Evolutionary conservation across 257 asterid species (phyloP), one percentile per base, ranked within the genome.

Genomic region (Lavandula angustifolia): DNA sequence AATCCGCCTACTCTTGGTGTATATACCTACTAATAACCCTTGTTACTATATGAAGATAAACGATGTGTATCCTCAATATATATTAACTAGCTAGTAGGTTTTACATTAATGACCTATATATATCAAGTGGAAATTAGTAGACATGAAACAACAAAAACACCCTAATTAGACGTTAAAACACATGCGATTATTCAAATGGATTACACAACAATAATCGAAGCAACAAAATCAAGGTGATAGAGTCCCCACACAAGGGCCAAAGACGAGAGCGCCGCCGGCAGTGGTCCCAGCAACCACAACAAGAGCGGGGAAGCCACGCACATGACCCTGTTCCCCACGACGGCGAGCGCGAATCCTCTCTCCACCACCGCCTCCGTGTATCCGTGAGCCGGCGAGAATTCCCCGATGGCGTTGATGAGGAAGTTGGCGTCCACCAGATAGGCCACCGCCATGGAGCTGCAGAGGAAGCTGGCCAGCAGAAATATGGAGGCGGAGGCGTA

Each of bases 231-330:
- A 9, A 86, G 92, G 8, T 40, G 75, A 40, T 76, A 74, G 2
- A 91, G 81, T 0, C 69, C 89, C 90, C 86, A 86, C 12, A 87
- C 87, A 4, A 87, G 82, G 0, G 70, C 92, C 37, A 81, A 4
- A 0, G 97, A 84, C 27, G 96, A 75, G 3, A 87, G 11, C 3
- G 80, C 83, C 70, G 82, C 82, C 0, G 95, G 80, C 66, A 87
- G 54, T 0, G 97, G 92, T 2, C 97, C 96, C 40, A 84, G 68
- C 82, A 90, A 12, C 96, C 97, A 90, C 65, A 85, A 1, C 73
- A 87, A 14, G 52, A 90, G 31, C 5, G 96, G 92, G 16, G 84
- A 70, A 5, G 92, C 79, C 3, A 84, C 54, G 49, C 95, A 90
- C 34, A 90, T 63, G 61, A 76, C 80, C 48, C 97, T 79, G 46